phyloP scores from a whole-genome alignment of 2,329 filamentous ascomycete genomes.

The Aspergillus alliaceus region DNA sequence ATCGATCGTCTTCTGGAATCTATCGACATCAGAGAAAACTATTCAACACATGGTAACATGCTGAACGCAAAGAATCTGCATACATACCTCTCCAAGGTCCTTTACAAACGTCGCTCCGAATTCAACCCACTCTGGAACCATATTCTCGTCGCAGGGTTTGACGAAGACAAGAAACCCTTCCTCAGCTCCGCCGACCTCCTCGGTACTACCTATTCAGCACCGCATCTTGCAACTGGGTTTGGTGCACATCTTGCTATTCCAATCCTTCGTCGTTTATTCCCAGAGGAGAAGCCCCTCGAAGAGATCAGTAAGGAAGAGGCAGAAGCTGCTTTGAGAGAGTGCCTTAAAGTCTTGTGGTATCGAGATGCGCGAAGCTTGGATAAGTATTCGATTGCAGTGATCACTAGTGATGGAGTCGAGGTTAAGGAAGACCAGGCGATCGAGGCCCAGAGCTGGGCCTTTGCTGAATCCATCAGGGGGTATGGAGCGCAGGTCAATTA shows the following conservation, averaged over 20 bases:
- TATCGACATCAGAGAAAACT: constrained; percentile 86
- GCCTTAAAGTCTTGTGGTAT: constrained; percentile 98
- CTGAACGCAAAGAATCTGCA: constrained; percentile 93
- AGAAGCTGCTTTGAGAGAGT: constrained; percentile 79
- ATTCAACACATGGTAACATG: constrained; percentile 57
- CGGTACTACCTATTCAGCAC: constrained; percentile 85
- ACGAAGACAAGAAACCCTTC: constrained; percentile 78
- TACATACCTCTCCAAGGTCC: constrained; percentile 92
- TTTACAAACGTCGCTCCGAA: constrained; percentile 91
- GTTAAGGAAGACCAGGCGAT: constrained; percentile 82
- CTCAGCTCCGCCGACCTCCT: constrained; percentile 88
- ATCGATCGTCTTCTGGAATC: constrained; percentile 85
- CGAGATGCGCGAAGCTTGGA: constrained; percentile 91
- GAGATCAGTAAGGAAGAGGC: constrained; percentile 75
- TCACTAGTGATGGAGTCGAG: constrained; percentile 86
- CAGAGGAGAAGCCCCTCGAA: constrained; percentile 76
- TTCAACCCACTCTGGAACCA: constrained; percentile 99
- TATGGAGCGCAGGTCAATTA: constrained; percentile 80
- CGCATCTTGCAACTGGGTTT: constrained; percentile 89
- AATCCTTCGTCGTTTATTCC: constrained; percentile 78
- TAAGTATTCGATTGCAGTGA: constrained; percentile 84
- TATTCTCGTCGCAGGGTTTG: constrained; percentile 84
- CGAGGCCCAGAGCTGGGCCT: constrained; percentile 96
- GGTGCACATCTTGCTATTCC: constrained; percentile 91
- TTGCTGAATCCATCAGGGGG: constrained; percentile 90